Conservation (phyloP, 2,329 filamentous ascomycete species). For the Colletotrichum endophyticum region DNA sequence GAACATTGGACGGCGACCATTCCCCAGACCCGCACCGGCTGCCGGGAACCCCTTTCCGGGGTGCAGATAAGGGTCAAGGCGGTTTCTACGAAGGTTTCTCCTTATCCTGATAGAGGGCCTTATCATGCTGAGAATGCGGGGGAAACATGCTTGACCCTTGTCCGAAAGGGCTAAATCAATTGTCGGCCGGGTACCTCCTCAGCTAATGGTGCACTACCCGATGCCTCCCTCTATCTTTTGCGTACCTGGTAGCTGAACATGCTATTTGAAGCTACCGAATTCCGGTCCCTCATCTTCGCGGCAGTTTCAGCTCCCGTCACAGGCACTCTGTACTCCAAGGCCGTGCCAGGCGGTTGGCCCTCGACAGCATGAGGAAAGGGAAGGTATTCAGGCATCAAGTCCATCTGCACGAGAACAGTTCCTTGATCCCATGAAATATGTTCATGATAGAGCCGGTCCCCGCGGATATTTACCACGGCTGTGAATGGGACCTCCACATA, state of each 20-base stretch:
- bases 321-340: conserved; percentile 32
- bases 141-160: neutral
- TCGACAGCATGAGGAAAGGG: conserved; percentile 50
- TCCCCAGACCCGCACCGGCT: neutral
- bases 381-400: conserved; percentile 61
- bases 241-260: conserved; percentile 26
- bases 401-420: conserved; percentile 63
- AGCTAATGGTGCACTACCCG: neutral
- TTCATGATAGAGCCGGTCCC: conserved; percentile 63
- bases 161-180: neutral
- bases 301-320: conserved; percentile 33
- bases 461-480: conserved; percentile 65
- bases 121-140: neutral
- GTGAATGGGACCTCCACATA: conserved; percentile 64
- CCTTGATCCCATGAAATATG: conserved; percentile 73
- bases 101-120: neutral
- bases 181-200: neutral
- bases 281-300: conserved; percentile 32
- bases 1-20: neutral
- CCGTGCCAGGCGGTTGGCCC: neutral
- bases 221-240: neutral
- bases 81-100: neutral
- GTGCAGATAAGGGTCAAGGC: neutral
- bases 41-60: neutral
- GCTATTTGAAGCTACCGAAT: conserved; percentile 30